Percentiles rank a stretch among this genome's conserved stretches.
Evolutionary conservation across 2,329 filamentous ascomycete species (phyloP).

Genomic region (Ophiostoma novo-ulmi): DNA sequence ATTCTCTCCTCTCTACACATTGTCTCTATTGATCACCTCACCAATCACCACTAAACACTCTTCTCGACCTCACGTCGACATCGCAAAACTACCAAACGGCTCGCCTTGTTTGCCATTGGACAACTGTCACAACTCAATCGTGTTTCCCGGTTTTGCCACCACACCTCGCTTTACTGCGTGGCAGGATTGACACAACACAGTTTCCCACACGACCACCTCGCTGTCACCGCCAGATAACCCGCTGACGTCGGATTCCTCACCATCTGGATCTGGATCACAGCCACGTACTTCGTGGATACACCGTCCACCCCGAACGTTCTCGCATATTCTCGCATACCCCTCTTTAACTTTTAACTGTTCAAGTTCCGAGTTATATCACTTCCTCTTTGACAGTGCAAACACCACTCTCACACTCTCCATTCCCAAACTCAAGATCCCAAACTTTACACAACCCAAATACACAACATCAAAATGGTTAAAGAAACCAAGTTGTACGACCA

Average conservation of each 20-base stretch:
- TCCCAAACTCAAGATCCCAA: neutral
- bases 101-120: slow-evolving; percentile 6
- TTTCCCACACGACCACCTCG: neutral
- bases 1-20: neutral
- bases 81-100: neutral
- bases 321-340: neutral
- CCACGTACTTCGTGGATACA: neutral
- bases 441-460: neutral
- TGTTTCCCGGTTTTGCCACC: slow-evolving; percentile 19
- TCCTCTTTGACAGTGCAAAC: neutral
- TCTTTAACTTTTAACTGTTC: neutral
- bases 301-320: neutral
- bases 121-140: neutral
- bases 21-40: neutral
- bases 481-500: slow-evolving; percentile 69
- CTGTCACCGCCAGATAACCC: slow-evolving; percentile 14
- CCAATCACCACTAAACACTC: neutral
- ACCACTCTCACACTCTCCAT: neutral
- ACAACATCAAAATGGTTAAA: slow-evolving; percentile 33
- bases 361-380: neutral
- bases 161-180: slow-evolving; percentile 16
- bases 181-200: slow-evolving; percentile 8
- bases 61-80: neutral
- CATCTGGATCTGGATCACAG: neutral
- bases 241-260: slow-evolving; percentile 8